Conservation (phyloP, 768 basidiomycete genomes). For the Boletus tomentosulus region DNA sequence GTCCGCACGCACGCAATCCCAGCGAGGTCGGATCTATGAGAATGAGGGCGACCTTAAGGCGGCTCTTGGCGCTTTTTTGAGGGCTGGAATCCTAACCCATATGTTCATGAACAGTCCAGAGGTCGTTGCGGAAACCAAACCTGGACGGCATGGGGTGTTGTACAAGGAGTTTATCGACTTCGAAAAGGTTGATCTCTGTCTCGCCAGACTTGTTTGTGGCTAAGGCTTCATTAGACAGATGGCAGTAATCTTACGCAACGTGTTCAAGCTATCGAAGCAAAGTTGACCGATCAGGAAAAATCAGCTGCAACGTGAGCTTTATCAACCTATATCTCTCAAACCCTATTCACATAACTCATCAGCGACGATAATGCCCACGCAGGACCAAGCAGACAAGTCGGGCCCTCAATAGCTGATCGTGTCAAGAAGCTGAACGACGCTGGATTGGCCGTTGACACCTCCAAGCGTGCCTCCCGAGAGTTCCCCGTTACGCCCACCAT, state of each 20-base stretch:
- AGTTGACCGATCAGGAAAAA: slow-evolving; percentile 44
- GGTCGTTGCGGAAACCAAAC: slow-evolving; percentile 45
- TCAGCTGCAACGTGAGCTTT: slow-evolving; percentile 28
- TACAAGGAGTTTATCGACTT: slow-evolving; percentile 64
- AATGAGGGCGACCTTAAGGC: slow-evolving; percentile 54
- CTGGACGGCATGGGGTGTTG: slow-evolving; percentile 50
- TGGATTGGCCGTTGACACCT: slow-evolving; percentile 57
- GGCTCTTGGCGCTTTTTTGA: slow-evolving; percentile 57
- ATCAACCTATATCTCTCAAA: slow-evolving; percentile 5
- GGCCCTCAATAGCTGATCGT: slow-evolving; percentile 78
- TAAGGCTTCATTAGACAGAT: slow-evolving; percentile 33
- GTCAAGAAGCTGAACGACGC: slow-evolving; percentile 69
- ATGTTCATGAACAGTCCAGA: slow-evolving; percentile 60
- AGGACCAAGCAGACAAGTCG: slow-evolving; percentile 42
- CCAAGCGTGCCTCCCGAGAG: slow-evolving; percentile 60
- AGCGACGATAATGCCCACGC: slow-evolving; percentile 19
- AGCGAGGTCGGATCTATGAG: slow-evolving; percentile 50
- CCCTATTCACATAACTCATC: slow-evolving; percentile 9
- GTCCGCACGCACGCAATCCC: slow-evolving; percentile 55
- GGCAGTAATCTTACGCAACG: slow-evolving; percentile 36
- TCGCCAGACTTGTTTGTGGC: slow-evolving; percentile 2
- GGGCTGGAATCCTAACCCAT: slow-evolving; percentile 54
- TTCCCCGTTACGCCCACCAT: slow-evolving; percentile 36
- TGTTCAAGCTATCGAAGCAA: slow-evolving; percentile 43
- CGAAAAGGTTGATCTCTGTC: slow-evolving; percentile 48